Percentiles rank a stretch among this genome's conserved stretches.
Conservation (phyloP, 371 early-diverging fungal genomes). For the Coemansia sp. region DNA sequence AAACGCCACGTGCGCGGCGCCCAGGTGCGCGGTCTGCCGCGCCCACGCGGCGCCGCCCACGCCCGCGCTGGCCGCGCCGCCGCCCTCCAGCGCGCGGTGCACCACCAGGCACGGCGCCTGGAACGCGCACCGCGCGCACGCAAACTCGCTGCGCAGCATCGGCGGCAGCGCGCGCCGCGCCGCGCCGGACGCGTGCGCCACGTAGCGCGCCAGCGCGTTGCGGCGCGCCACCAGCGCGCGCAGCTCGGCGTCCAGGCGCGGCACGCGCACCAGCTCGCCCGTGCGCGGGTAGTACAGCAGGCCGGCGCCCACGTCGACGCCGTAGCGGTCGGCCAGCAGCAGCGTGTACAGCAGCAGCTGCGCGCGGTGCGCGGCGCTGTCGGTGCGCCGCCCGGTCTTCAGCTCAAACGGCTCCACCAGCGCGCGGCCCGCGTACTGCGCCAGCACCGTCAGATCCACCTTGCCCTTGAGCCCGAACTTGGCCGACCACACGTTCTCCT, state of each 20-base stretch:
- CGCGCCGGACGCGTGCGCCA: constrained; percentile 24
- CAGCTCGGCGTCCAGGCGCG: constrained; percentile 64
- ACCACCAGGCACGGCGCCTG: constrained; percentile 61
- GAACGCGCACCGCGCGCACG: constrained; percentile 71
- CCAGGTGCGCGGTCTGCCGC: constrained; percentile 58
- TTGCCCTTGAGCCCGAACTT: constrained; percentile 91
- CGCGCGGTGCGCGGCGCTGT: constrained; percentile 67
- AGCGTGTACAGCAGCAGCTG: constrained; percentile 86
- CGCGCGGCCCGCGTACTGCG: constrained; percentile 18
- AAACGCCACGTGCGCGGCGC: constrained; percentile 61
- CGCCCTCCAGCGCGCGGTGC: constrained; percentile 63
- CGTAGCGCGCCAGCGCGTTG: constrained; percentile 68
- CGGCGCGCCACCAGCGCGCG: constrained; percentile 69
- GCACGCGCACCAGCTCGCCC: constrained; percentile 63
- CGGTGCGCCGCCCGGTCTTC: constrained; percentile 76
- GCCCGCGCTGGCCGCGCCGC: constrained; percentile 60
- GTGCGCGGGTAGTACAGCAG: constrained; percentile 75
- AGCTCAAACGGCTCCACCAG: constrained; percentile 81
- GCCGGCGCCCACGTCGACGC: constrained; percentile 65
- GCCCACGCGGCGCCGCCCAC: constrained; percentile 29
- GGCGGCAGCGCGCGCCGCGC: constrained; percentile 59
- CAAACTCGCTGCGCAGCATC: constrained; percentile 63
- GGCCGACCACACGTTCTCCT: constrained; percentile 91
- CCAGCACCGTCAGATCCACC: constrained; percentile 76
- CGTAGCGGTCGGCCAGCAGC: constrained; percentile 83